Conservation (phyloP, 2,329 filamentous ascomycete genomes). For the Scedosporium apiospermum region DNA sequence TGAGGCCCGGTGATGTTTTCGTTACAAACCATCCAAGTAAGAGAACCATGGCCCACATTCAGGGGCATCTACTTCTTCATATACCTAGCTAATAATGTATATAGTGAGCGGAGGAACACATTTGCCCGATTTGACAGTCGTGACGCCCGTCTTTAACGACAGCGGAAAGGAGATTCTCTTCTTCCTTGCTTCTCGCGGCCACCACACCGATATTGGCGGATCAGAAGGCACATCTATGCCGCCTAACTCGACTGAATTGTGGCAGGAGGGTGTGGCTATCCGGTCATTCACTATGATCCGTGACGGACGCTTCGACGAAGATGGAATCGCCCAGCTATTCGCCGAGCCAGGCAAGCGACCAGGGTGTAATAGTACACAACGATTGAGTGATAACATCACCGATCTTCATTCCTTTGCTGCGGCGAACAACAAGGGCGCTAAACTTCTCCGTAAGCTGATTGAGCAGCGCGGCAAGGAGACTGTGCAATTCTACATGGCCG, state of each 20-base stretch:
- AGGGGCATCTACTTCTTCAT: too few relatives aligned
- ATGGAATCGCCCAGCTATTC: conserved; percentile 62
- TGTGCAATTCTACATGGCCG: conserved; percentile 30
- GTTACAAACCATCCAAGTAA: conserved; percentile 24
- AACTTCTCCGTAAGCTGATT: conserved; percentile 62
- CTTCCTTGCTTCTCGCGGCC: conserved; percentile 19
- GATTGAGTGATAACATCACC: conserved; percentile 73
- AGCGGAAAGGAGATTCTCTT: conserved; percentile 18
- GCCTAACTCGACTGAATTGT: conserved; percentile 57
- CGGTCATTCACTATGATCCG: conserved; percentile 63
- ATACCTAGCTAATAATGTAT: too few relatives aligned
- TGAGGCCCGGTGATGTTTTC: conserved; percentile 25
- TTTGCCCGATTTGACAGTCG: conserved; percentile 27
- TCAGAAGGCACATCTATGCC: conserved; percentile 80
- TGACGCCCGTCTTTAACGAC: conserved; percentile 22
- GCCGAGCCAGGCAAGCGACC: conserved; percentile 64
- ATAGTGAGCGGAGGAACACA: conserved; percentile 28
- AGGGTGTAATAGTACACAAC: conserved; percentile 70
- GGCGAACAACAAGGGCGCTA: conserved; percentile 78
- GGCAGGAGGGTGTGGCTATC: conserved; percentile 56
- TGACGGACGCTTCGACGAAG: conserved; percentile 69
- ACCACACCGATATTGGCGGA: conserved; percentile 51
- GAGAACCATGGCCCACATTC: too few relatives aligned
- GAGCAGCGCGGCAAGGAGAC: conserved; percentile 65
- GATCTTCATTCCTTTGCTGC: conserved; percentile 82